These are phyloP conservation scores for Podila clonocystis DNA, from an alignment of 192 early-diverging fungal genomes.

Conservation along the genomic window DNA sequence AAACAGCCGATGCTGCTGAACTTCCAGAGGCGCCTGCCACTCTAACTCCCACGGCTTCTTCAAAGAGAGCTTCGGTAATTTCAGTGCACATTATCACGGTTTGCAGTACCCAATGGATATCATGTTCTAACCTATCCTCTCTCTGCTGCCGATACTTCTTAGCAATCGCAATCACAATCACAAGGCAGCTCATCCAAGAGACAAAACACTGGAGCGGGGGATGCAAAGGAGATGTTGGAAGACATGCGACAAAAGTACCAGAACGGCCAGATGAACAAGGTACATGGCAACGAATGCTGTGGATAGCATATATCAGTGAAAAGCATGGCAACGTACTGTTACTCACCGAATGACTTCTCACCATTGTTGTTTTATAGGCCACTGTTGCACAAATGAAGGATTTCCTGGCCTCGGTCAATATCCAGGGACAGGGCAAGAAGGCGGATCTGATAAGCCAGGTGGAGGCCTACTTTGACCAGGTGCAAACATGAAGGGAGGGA, in stretches of 20 bases:
- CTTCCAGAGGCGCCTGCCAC: background rate
- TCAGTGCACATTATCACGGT: no score
- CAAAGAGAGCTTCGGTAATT: conserved; percentile 33
- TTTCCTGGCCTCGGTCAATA: conserved; percentile 35
- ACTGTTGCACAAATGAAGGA: conserved; percentile 52
- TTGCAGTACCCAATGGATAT: background rate
- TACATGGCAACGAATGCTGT: background rate
- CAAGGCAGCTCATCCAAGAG: conserved; percentile 12
- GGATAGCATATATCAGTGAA: background rate
- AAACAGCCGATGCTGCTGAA: conserved; percentile 13
- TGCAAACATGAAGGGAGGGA: background rate
- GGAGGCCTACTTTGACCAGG: conserved; percentile 42
- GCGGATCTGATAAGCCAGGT: conserved; percentile 51
- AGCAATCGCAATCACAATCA: background rate
- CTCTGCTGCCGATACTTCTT: background rate
- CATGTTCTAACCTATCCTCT: background rate
- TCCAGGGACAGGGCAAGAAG: conserved; percentile 44
- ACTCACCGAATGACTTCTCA: no score
- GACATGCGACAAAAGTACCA: conserved; percentile 29
- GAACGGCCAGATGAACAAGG: conserved; percentile 34
- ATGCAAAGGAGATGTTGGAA: background rate
- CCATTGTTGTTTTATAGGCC: background rate
- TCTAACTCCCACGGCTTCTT: background rate
- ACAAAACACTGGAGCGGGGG: conserved; percentile 13
- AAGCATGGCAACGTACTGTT: background rate